Evolutionary conservation across 306 rosid species (phyloP), one percentile per base, ranked within the genome.

Genomic region (Mimosa bimucronata): DNA sequence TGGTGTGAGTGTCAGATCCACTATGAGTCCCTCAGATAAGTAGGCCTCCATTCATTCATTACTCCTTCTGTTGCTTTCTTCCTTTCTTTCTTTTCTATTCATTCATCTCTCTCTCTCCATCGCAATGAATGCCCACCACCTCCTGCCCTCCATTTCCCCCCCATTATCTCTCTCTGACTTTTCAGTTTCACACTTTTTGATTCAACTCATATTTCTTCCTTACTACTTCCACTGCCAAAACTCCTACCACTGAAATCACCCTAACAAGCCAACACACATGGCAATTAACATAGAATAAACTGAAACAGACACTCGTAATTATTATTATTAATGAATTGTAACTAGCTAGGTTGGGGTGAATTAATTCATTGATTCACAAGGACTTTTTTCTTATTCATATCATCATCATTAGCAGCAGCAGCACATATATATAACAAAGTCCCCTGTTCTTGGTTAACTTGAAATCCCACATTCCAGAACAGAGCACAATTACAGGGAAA

Each of bases 1-100:
- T 34, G 38, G 38, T 34, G 38, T 34, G 38, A 72, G 82, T 53
- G 77, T 80, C 61, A 80, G 81, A 84, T 83, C 84, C 84, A 86
- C 86, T 73, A 28, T 40, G 10, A 2, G 57, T 2, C 12, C 68
- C 57, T 79, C 62, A 70, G 83, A 55, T 61, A 77, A 48, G 42
- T 69, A 53, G 73, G 75, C 75, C 52, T 37, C 65, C 30, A 25
- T 58, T 58, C 12, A 58, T 58, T 40, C 5, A 34, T 6, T 34
- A 34, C 38, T 34, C 5, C 11, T 57, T 15, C 48, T 26, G 79
- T 83, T 83, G 85, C 78, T 81, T 76, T 83, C 77, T 61, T 72
- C 76, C 74, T 61, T n/a, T 57, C 42, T 80, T n/a, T 57, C 5
- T 34, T 6, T 34, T 2, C 53, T 84, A 73, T 48, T 68, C 58